phyloP scores from a whole-genome alignment of 2,329 filamentous ascomycete species.

The Aspergillaceae sp. region DNA sequence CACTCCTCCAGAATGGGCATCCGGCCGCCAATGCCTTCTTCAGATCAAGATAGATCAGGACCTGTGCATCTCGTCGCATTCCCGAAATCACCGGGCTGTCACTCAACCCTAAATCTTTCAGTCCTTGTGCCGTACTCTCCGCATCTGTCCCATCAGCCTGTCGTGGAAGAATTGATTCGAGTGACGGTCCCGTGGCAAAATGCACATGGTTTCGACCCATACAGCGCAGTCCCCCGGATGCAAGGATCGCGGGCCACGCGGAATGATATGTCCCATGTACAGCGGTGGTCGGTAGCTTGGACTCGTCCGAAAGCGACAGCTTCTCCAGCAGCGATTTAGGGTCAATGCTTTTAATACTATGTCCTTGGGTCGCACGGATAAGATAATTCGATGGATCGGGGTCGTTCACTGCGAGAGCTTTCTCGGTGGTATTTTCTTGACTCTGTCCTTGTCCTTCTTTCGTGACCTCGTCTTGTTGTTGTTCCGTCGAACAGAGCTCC shows the following conservation, averaged over 20 bases:
- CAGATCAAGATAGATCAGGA: slow-evolving; percentile 71
- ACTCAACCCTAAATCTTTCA: slow-evolving; percentile 5
- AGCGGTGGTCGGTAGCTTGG: slow-evolving; percentile 52
- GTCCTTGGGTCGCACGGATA: slow-evolving; percentile 93
- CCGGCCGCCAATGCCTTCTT: slow-evolving; percentile 53
- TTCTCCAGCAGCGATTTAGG: slow-evolving; percentile 62
- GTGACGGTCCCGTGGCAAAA: slow-evolving; percentile 66
- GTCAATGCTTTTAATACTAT: slow-evolving; percentile 66
- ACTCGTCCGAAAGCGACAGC: slow-evolving; percentile 50
- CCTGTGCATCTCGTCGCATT: slow-evolving; percentile 68
- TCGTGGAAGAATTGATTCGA: slow-evolving; percentile 25
- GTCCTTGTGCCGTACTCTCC: slow-evolving; percentile 5
- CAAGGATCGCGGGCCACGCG: slow-evolving; percentile 66
- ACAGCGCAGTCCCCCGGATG: slow-evolving; percentile 64
- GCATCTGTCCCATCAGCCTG: slow-evolving; percentile 6
- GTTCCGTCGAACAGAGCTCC: background rate
- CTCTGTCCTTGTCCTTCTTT: slow-evolving; percentile 15
- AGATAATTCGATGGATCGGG: slow-evolving; percentile 59
- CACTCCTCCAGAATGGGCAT: slow-evolving; percentile 67
- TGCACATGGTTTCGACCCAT: slow-evolving; percentile 89
- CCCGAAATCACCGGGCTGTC: slow-evolving; percentile 58
- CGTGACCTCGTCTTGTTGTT: background rate
- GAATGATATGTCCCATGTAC: slow-evolving; percentile 85
- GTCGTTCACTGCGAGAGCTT: slow-evolving; percentile 29
- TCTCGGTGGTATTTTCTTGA: slow-evolving; percentile 21